Conservation (phyloP, 192 early-diverging fungal species). For the Polychytrium aggregatum region DNA sequence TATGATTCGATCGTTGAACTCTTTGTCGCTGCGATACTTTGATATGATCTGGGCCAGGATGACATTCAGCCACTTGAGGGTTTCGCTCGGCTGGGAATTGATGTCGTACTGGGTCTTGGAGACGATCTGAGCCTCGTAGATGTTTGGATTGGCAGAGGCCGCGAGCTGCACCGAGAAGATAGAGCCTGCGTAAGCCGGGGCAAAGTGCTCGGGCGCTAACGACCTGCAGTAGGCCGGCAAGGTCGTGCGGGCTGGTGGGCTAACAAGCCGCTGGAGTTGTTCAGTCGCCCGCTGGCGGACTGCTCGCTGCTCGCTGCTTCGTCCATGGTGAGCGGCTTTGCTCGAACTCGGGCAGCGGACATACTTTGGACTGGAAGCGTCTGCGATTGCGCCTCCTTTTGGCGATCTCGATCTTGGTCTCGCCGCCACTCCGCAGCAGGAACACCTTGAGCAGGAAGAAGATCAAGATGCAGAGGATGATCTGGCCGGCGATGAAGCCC, state of each 20-base stretch:
- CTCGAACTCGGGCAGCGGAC: too few species aligned
- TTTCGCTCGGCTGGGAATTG: slow-evolving; percentile 40
- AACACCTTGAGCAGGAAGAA: slow-evolving; percentile 46
- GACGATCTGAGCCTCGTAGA: slow-evolving; percentile 33
- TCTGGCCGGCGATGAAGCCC: slow-evolving; percentile 36
- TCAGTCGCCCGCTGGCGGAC: too few species aligned
- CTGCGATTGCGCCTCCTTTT: too few species aligned
- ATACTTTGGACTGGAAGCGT: too few species aligned
- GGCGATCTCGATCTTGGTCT: slow-evolving; percentile 31
- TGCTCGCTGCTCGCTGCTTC: too few species aligned
- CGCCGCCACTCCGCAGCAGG: slow-evolving; percentile 31
- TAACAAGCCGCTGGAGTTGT: too few species aligned
- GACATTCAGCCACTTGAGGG: slow-evolving; percentile 77
- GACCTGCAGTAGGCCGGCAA: too few species aligned
- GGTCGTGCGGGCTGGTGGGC: too few species aligned
- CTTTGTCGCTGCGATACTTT: slow-evolving; percentile 60
- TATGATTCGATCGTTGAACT: slow-evolving; percentile 53
- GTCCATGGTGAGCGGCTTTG: too few species aligned
- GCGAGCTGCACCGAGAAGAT: neutral
- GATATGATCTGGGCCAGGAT: slow-evolving; percentile 65
- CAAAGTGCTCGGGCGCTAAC: too few species aligned
- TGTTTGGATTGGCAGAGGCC: neutral
- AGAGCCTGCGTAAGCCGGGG: too few species aligned
- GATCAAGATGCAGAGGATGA: slow-evolving; percentile 30
- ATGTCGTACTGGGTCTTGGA: slow-evolving; percentile 28